These are phyloP conservation scores for Cetradonia linearis DNA, from an alignment of 495 filamentous ascomycete species.

Conservation along the genomic window DNA sequence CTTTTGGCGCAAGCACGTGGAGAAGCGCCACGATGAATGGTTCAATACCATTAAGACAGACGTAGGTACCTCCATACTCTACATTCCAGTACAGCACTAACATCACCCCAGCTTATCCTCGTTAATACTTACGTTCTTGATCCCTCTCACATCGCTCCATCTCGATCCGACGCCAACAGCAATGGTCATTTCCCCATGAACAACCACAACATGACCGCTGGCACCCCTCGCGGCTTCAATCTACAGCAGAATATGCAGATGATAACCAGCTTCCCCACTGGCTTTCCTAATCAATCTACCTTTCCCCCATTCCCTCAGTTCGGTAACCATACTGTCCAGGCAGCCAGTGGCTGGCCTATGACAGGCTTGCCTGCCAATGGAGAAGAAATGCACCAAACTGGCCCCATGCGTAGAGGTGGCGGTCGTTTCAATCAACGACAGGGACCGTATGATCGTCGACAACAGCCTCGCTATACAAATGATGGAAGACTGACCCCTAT, in stretches of 20 bases:
- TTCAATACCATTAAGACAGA: conserved; percentile 67
- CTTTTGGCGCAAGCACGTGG: conserved; percentile 97
- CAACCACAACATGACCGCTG: conserved; percentile 60
- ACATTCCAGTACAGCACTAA: conserved; percentile 18
- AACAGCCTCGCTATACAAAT: conserved; percentile 26
- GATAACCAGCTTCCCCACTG: conserved; percentile 33
- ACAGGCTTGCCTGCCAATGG: conserved; percentile 30
- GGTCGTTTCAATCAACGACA: conserved; percentile 37
- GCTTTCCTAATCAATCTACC: conserved; percentile 33
- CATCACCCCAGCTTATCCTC: conserved; percentile 53
- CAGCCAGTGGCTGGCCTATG: conserved; percentile 37
- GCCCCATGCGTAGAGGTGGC: conserved; percentile 50
- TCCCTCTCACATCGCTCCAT: conserved; percentile 83
- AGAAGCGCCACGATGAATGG: conserved; percentile 92
- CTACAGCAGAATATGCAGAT: conserved; percentile 59
- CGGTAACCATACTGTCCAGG: conserved; percentile 38
- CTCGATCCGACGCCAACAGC: conserved; percentile 89
- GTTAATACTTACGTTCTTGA: conserved; percentile 92
- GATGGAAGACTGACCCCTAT: conserved; percentile 33
- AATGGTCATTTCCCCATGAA: conserved; percentile 88
- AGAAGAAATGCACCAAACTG: conserved; percentile 42
- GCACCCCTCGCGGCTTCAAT: conserved; percentile 86
- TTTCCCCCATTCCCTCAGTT: conserved; percentile 37
- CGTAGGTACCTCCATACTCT: conserved; percentile 43
- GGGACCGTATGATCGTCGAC: conserved; percentile 52